phyloP scores from a whole-genome alignment of 176 grass and related monocot species.

The Hordeum marinum region DNA sequence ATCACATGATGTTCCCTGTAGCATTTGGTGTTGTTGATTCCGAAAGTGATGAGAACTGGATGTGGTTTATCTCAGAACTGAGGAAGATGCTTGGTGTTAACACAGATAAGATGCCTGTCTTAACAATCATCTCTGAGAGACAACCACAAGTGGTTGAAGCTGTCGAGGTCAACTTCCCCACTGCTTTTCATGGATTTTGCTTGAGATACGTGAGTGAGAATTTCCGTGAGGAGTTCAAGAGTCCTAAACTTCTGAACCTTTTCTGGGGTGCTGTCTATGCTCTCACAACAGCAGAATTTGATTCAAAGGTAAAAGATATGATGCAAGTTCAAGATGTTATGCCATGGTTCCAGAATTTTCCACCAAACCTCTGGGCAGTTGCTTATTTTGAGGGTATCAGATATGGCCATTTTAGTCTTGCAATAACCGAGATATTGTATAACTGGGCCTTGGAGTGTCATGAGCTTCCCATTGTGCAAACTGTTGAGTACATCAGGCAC shows the following conservation, averaged over 20 bases:
- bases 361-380: slow-evolving; percentile 86
- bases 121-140: slow-evolving; percentile 85
- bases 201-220: slow-evolving; percentile 81
- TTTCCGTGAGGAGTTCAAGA: slow-evolving; percentile 97
- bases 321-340: slow-evolving; percentile 92
- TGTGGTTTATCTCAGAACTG: slow-evolving; percentile 95
- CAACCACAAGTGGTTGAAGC: slow-evolving; percentile 65
- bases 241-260: slow-evolving; percentile 90
- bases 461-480: slow-evolving; percentile 92
- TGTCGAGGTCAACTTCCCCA: slow-evolving; percentile 75
- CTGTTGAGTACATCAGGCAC: slow-evolving; percentile 77
- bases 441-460: slow-evolving; percentile 89
- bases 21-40: slow-evolving; percentile 82
- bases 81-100: slow-evolving; percentile 93
- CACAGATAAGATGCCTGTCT: slow-evolving; percentile 90
- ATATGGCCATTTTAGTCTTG: slow-evolving; percentile 88
- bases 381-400: slow-evolving; percentile 81
- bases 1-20: slow-evolving; percentile 75
- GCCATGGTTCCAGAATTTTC: slow-evolving; percentile 81
- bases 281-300: slow-evolving; percentile 75
- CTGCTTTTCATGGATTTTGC: slow-evolving; percentile 84
- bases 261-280: slow-evolving; percentile 95
- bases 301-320: slow-evolving; percentile 85
- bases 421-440: slow-evolving; percentile 79
- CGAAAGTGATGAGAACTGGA: slow-evolving; percentile 96